These are phyloP conservation scores for Aphanocladium album DNA, from an alignment of 2,329 filamentous ascomycete genomes.

Conservation along the genomic window DNA sequence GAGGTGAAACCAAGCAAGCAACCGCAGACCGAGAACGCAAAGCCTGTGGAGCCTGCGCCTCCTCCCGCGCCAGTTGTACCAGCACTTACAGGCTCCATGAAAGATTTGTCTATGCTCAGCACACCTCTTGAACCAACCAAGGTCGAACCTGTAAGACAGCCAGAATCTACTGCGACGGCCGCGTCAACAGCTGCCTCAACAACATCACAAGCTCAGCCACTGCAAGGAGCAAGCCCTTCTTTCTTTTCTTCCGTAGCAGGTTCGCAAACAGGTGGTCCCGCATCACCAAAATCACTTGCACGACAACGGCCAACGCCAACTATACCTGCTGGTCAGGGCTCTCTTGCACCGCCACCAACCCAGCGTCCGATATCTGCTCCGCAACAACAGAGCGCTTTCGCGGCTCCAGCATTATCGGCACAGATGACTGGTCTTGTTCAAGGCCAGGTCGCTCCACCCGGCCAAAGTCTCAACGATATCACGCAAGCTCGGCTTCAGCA, in stretches of 20 bases:
- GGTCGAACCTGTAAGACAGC: conserved; percentile 26
- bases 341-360: conserved; percentile 71
- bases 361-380: conserved; percentile 82
- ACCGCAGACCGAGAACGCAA: conserved; percentile 20
- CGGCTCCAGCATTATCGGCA: conserved; percentile 69
- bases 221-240: conserved; percentile 51
- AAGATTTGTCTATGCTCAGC: conserved; percentile 50
- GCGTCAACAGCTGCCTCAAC: conserved; percentile 25
- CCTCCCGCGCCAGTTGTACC: conserved; percentile 34
- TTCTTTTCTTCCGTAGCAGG: conserved; percentile 44
- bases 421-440: conserved; percentile 73
- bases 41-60: conserved; percentile 23
- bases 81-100: conserved; percentile 62
- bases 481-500: conserved; percentile 62
- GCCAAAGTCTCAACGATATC: conserved; percentile 73
- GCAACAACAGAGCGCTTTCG: conserved; percentile 69
- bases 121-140: conserved; percentile 50
- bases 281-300: conserved; percentile 26
- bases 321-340: conserved; percentile 51
- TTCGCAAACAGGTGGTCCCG: conserved; percentile 18
- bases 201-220: conserved; percentile 36
- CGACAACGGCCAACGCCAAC: conserved; percentile 70
- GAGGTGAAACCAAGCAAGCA: conserved; percentile 80
- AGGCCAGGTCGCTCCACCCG: conserved; percentile 61
- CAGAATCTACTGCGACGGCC: conserved; percentile 16